Evolutionary conservation across 495 filamentous ascomycete species (phyloP).

Genomic region (Trichoderma virens): DNA sequence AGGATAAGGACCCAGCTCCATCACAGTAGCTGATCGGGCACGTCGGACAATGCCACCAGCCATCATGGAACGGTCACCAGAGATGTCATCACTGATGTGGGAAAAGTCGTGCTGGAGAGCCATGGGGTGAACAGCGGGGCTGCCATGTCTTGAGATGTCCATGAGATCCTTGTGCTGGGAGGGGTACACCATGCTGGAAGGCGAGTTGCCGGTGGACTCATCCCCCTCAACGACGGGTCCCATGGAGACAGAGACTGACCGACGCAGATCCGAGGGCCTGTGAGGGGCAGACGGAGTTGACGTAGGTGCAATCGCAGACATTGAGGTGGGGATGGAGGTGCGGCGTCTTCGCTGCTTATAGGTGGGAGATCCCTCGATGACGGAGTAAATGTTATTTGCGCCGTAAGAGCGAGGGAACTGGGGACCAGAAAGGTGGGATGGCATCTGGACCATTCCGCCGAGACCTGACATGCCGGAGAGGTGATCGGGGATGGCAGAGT

Average conservation of each 20-base stretch:
- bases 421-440: constrained; percentile 70
- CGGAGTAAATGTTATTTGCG: constrained; percentile 77
- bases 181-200: constrained; percentile 59
- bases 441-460: constrained; percentile 84
- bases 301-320: constrained; percentile 55
- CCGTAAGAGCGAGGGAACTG: constrained; percentile 71
- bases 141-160: constrained; percentile 74
- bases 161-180: constrained; percentile 71
- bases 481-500: constrained; percentile 87
- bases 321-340: constrained; percentile 77
- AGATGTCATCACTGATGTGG: constrained; percentile 54
- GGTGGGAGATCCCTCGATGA: constrained; percentile 94
- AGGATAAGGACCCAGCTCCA: constrained; percentile 93
- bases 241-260: constrained; percentile 85
- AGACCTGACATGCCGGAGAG: constrained; percentile 47
- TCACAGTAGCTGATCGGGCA: constrained; percentile 89
- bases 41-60: constrained; percentile 76
- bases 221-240: constrained; percentile 73
- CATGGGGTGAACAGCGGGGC: constrained; percentile 62
- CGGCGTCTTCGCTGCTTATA: constrained; percentile 95
- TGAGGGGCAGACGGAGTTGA: constrained; percentile 48
- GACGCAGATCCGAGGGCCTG: constrained; percentile 76
- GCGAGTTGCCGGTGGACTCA: constrained; percentile 62
- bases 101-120: constrained; percentile 58
- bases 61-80: constrained; percentile 49